A percentile compares a stretch with the other conserved stretches of the same genome.
phyloP scores from a whole-genome alignment of 441 rosid species.

The Biscutella laevigata region DNA sequence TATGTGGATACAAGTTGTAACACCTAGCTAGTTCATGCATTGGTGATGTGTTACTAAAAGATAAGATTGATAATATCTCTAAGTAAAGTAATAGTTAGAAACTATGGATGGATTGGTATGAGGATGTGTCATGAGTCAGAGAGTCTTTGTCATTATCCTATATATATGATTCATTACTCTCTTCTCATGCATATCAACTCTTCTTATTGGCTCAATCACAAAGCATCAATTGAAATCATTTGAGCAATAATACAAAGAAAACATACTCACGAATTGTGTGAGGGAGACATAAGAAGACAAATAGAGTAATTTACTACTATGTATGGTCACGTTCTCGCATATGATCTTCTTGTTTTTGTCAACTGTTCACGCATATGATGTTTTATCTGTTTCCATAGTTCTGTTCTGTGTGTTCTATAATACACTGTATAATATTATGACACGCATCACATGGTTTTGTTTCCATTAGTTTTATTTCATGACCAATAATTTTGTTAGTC shows the following conservation, averaged over 20 bases:
- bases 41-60: neutral
- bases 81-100: conserved; percentile 7
- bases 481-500: too few relatives aligned
- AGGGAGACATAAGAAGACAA: neutral
- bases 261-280: neutral
- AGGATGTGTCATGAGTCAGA: conserved; percentile 20
- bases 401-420: neutral
- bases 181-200: conserved; percentile 10
- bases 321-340: too few relatives aligned
- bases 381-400: neutral
- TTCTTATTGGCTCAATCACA: conserved; percentile 15
- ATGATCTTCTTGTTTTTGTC: too few relatives aligned
- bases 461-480: too few relatives aligned
- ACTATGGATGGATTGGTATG: conserved; percentile 7
- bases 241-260: conserved; percentile 11
- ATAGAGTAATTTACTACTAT: neutral
- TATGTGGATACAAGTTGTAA: too few relatives aligned
- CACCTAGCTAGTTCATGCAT: conserved; percentile 20
- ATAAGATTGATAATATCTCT: neutral
- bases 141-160: conserved; percentile 19
- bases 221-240: neutral
- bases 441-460: too few relatives aligned
- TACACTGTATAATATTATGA: too few relatives aligned
- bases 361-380: conserved; percentile 24
- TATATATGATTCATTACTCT: conserved; percentile 11